Conservation (phyloP, 352 stramenopile species). For the Pythium sukuiense region DNA sequence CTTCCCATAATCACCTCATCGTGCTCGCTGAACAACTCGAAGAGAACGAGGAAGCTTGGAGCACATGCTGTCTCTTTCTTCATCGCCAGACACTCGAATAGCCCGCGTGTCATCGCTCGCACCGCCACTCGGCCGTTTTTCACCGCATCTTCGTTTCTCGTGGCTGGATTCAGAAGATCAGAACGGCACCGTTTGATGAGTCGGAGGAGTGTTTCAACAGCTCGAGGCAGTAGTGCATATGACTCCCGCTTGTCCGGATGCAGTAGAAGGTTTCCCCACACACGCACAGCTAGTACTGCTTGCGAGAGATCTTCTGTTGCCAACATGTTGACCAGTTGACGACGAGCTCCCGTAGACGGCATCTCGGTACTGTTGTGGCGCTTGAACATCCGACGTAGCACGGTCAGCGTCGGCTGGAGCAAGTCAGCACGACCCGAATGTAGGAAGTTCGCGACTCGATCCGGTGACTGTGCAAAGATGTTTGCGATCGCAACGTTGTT, state of each 20-base stretch:
- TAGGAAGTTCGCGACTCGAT: constrained; percentile 59
- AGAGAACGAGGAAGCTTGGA: constrained; percentile 46
- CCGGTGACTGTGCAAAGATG: constrained; percentile 46
- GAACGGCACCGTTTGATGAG: constrained; percentile 32
- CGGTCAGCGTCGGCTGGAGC: constrained; percentile 32
- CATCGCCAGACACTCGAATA: constrained; percentile 18
- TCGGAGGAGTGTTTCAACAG: constrained; percentile 40
- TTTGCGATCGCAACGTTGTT: constrained; percentile 43
- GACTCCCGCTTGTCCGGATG: constrained; percentile 53
- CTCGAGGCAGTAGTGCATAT: constrained; percentile 42
- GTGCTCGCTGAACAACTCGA: constrained; percentile 43
- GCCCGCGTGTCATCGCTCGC: constrained; percentile 32
- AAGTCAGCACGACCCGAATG: constrained; percentile 36
- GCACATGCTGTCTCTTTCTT: constrained; percentile 39
- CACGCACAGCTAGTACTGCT: constrained; percentile 38
- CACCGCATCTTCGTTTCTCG: neutral
- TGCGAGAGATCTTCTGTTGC: constrained; percentile 5
- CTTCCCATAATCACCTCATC: constrained; percentile 40
- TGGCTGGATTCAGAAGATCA: neutral
- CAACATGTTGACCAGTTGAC: constrained; percentile 49
- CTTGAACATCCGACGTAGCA: constrained; percentile 66
- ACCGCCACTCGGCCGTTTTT: constrained; percentile 16
- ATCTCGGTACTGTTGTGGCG: constrained; percentile 39
- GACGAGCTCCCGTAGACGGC: constrained; percentile 41
- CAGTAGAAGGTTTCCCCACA: constrained; percentile 66